Base-by-base conservation (phyloP, 305 asterid genomes). In the Striga hermonthica region DNA sequence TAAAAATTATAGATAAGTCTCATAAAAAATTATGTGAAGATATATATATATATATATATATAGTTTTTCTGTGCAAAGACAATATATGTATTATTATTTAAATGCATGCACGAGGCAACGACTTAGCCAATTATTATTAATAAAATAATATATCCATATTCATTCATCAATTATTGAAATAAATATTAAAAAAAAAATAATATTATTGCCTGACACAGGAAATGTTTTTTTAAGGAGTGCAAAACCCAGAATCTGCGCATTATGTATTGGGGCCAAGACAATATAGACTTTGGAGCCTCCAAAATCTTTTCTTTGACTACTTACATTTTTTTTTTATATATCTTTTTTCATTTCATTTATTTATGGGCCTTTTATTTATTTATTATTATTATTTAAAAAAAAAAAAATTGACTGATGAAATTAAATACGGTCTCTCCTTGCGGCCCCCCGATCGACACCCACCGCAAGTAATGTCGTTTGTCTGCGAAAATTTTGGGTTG, bases 381-480 rank as follows among this genome's bases (percentile, higher is more conserved):
- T n/a, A n/a, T n/a, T n/a, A n/a, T n/a, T n/a, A n/a, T n/a, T n/a
- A n/a, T n/a, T n/a, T n/a, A n/a, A n/a, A n/a, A n/a, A n/a, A n/a
- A n/a, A n/a, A n/a, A n/a, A n/a, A 44, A 5, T 45, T 13, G 5
- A 13, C n/a, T 54, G 35, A 4, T 13, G 10, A 7, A 54, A 43
- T 38, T 34, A 16, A 43, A 53, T 3, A 56, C 38, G 64, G 60
- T 72, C 83, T 13, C 39, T 12, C 62, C 67, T 71, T 64, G 65
- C 81, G 77, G 79, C 81, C 60, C 67, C 61, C 82, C 80, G 76
- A 71, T 80, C 80, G 76, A 71, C 70, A 63, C 50, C 1, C 31
- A 39, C 64, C 65, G 40, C 14, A 43, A 53, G 54, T 1, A 50
- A 37, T 49, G 35, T 22, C 64, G 39, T 8, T 5, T n/a, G 37